Base-by-base conservation (phyloP, 768 basidiomycete species). In the Phaffia australis region DNA sequence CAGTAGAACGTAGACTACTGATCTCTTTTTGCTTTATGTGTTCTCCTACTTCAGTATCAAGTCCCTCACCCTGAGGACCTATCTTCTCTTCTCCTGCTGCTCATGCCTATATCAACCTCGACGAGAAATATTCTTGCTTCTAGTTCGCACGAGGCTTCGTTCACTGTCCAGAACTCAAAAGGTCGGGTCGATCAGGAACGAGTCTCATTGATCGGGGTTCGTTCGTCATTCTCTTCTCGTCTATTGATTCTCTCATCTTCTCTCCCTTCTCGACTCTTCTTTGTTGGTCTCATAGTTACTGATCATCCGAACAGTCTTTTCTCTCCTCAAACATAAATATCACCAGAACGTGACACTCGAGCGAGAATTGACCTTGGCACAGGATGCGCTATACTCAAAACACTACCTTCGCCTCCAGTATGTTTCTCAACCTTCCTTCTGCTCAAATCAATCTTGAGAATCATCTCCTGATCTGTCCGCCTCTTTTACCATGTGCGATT, bases 81-180 rank as follows among this genome's bases (percentile, higher is more conserved):
- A 25, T 65, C 64, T 0, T 60, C 57, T 1, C 48, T 65, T 50
- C 58, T 65, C 1, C 51, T 59, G 25, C 56, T 65, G 3, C 64
- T 65, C 49, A 65, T 65, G 64, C 64, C 64, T 7, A 65, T 65
- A 57, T 65, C 64, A n/a, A 58, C 56, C 9, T 27, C 57, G 29
- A 57, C 50, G 25, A 27, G 32, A 19, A 65, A 65, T 32, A 60
- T 65, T 21, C 32, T 60, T 1, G 58, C 27, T 30, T 50, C 42
- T 35, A 42, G 52, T 1, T 18, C 23, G 2, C 32, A 35, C n/a
- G 32, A 25, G 9, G 64, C 64, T 35, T 52, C 64, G 35, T 57
- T 65, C 9, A 46, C 56, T 2, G 7, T 65, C 1, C 56, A 58
- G 49, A 65, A 65, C 50, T 19, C 30, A n/a, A 42, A 42, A 18